phyloP scores from a whole-genome alignment of 2,329 filamentous ascomycete genomes.

The Boeremia lycopersici region DNA sequence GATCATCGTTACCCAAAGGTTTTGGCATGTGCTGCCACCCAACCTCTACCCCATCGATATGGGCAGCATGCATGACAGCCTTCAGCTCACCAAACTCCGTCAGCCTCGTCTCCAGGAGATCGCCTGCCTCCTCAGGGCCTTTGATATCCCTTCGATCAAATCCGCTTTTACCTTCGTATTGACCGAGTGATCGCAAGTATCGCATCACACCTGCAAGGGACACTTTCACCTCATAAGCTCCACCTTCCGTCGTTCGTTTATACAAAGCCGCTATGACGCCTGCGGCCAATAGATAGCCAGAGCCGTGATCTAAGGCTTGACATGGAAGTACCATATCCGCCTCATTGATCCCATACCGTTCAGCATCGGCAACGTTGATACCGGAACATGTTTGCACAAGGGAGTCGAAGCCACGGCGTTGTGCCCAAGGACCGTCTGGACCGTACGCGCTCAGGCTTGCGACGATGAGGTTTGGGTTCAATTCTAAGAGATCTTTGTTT shows the following conservation, averaged over 20 bases:
- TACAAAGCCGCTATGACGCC: conserved; percentile 61
- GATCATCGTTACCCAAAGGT: conserved; percentile 54
- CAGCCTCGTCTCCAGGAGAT: conserved; percentile 53
- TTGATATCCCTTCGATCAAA: conserved; percentile 50
- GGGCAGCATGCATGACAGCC: conserved; percentile 57
- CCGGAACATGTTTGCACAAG: conserved; percentile 62
- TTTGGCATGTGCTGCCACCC: conserved; percentile 61
- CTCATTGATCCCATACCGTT: conserved; percentile 50
- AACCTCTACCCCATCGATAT: conserved; percentile 52
- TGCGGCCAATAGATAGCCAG: conserved; percentile 61
- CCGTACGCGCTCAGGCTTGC: conserved; percentile 63
- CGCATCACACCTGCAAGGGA: conserved; percentile 63
- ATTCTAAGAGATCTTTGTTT: conserved; percentile 43
- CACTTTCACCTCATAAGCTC: conserved; percentile 60
- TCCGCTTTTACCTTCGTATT: conserved; percentile 52
- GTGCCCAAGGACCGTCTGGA: conserved; percentile 53
- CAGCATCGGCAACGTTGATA: conserved; percentile 62
- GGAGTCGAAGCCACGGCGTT: conserved; percentile 61
- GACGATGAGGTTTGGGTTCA: conserved; percentile 55
- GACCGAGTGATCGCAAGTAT: conserved; percentile 62
- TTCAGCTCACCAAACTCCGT: conserved; percentile 56
- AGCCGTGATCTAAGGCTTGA: conserved; percentile 63
- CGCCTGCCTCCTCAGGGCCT: conserved; percentile 35
- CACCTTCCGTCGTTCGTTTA: conserved; percentile 52
- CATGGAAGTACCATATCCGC: conserved; percentile 55